Evolutionary conservation across 2,329 filamentous ascomycete genomes (phyloP), one percentile per base, ranked within the genome.

Genomic region (Sphaerulina vaccinii): DNA sequence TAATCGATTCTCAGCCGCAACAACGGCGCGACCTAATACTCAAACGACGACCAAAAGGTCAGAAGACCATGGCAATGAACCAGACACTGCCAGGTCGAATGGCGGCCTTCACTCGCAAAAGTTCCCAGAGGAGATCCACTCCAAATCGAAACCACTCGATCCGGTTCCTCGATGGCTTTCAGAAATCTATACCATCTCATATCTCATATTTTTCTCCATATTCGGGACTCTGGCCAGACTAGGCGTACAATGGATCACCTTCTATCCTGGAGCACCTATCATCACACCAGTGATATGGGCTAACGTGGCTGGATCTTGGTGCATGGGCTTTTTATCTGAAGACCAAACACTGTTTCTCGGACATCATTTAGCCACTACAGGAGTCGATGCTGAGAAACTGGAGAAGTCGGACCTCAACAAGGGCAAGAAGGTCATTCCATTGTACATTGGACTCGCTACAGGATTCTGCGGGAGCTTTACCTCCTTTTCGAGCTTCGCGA

Each of bases 401-500:
- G 55, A 59, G n/a, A 68, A 65, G 51, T 65, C 64, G 0, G 62
- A 66, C 5, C 68, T 73, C 39, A 58, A 54, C 5, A 74, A 85
- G 64, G 77, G 68, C 21, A 96, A 96, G 68, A 95, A 95, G 74
- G 88, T 87, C 0, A 87, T 95, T 22, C 91, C 92, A 0, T 76
- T 96, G 0, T 96, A 95, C 66, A 86, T 95, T 52, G 91, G 88
- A 44, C 80, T 96, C 5, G 82, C 88, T 0, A 95, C 87, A 0
- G 92, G 87, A 9, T 93, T 93, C 69, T 95, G 90, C 64, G 89
- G 92, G 56, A 91, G 87, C 59, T 88, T 93, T 64, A 96, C 91
- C 0, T 91, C 87, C 8, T 96, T 96, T 70, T 95, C 90, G 0
- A 84, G 85, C 16, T 95, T 95, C 66, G 84, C 91, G 40, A 80